Evolutionary conservation across 805 yeast genomes (phyloP), one percentile per base, ranked within the genome.

Genomic region (Wickerhamomyces rabaulensis): DNA sequence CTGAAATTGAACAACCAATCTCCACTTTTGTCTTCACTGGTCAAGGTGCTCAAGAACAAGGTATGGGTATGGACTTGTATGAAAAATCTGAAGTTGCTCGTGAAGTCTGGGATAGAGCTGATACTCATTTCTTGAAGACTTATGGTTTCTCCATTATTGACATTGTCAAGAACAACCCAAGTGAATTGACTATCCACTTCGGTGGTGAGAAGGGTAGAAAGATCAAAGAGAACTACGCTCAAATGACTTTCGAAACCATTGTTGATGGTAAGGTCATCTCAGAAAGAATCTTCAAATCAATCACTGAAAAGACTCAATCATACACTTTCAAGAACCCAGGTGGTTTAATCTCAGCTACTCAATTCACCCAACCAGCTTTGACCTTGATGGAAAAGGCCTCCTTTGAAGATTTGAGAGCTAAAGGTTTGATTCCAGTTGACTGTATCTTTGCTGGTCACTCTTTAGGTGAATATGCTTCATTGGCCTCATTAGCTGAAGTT

Each of bases 41-140:
- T 65, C 99, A 94, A 77, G 99, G 99, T 69, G 92, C 99, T 51
- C 99, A 94, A 73, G 99, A 95, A 70, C 99, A 95, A 75, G 97
- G 97, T 67, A 94, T 94, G 99, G 99, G 99, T 78, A 94, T 94
- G 99, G 99, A 94, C 69, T 79, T 94, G 65, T 94, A 94, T 70
- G 83, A 82, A 55, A 77, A 86, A 38, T 87, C 96, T 43, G 90
- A 80, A 26, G 97, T 94, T 66, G 99, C 99, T 45, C 82, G 82
- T 62, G 81, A 80, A 53, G 97, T 94, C 52, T 94, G 99, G 99
- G 98, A 94, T 68, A 86, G 89, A 66, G 99, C 99, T 52, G 99
- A 94, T 67, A 67, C 69, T 49, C 99, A 95, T 70, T 94, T 95
- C 75, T 76, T 89, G 65, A 75, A 81, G 63, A 91, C 92, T 67